These are phyloP conservation scores for Meyerozyma athensensis DNA, from an alignment of 1,139 yeast genomes.

Conservation along the genomic window DNA sequence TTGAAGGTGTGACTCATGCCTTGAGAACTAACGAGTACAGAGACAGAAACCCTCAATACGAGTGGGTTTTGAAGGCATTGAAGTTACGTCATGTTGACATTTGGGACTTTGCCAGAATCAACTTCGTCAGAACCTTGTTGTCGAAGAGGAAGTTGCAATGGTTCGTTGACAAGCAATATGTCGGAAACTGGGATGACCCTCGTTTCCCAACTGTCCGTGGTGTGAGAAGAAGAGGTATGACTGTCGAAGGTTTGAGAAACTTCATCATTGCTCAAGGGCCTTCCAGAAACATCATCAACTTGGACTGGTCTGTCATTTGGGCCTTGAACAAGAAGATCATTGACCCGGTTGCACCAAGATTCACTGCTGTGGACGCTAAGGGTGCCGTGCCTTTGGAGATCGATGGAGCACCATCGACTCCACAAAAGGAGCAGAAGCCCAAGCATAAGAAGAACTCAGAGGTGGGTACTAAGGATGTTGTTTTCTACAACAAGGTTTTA, in stretches of 20 bases:
- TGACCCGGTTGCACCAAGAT: conserved; percentile 95
- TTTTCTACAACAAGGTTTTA: conserved; percentile 58
- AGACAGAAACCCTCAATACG: conserved; percentile 96
- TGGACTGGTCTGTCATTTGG: conserved; percentile 97
- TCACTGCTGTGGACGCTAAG: conserved; percentile 65
- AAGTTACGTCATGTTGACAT: conserved; percentile 84
- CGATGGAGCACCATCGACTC: conserved; percentile 63
- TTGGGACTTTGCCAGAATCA: conserved; percentile 97
- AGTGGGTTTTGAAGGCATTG: conserved; percentile 85
- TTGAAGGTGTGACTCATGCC: conserved; percentile 97
- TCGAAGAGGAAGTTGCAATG: conserved; percentile 97
- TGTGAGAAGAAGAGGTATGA: conserved; percentile 99
- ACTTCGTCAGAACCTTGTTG: conserved; percentile 88
- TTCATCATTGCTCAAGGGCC: conserved; percentile 96
- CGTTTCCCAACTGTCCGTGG: conserved; percentile 99
- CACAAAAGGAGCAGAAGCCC: conserved; percentile 68
- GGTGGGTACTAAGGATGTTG: conserved; percentile 79
- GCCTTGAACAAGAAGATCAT: conserved; percentile 93
- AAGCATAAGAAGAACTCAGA: conserved; percentile 95
- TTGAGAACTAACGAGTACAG: conserved; percentile 96
- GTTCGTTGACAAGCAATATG: conserved; percentile 89
- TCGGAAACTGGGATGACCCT: conserved; percentile 96
- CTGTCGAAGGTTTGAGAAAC: conserved; percentile 92
- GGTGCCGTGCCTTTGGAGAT: conserved; percentile 65
- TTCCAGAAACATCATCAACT: conserved; percentile 88